Base-by-base conservation (phyloP, 257 asterid species). In the Solanum peruvianum region DNA sequence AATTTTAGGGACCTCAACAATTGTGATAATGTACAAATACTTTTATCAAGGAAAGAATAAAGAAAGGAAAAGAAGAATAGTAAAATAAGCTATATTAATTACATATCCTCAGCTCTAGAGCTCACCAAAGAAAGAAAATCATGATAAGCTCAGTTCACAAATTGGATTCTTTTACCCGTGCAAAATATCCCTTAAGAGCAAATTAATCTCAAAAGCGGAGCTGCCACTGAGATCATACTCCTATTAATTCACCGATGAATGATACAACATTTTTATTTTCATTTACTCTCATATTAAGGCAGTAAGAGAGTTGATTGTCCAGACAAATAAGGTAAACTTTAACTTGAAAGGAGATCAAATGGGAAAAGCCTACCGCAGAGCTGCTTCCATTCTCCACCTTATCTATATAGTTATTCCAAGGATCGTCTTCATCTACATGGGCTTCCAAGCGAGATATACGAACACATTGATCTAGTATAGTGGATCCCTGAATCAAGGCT, bases 401-500 rank as follows among this genome's bases (percentile, higher is more conserved):
- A n/a, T 42, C 67, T 27, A 37, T 13, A 82, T 66, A 15, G 35
- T 60, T 35, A 87, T 75, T 31, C 89, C 86, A 87, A 72, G 67
- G 62, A 72, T 83, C 60, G n/a, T 47, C 47, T 52, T 87, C 88
- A 83, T 78, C 90, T 35, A 86, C 13, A 9, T 80, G 69, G 31
- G 88, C 35, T 81, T 86, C 92, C 86, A 82, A 27, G 29, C 42
- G 89, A 58, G 88, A 73, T 76, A 90, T 72, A 9, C 47, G 39
- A 37, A 90, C 90, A 67, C 83, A 33, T 78, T 56, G 90, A 71
- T 89, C 89, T 83, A 76, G 82, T 37, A 90, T 86, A 69, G 66
- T 84, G 69, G 92, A 89, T 82, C 90, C 91, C 92, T 90, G 84
- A 83, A 83, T 37, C 71, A 45, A 73, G 52, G 52, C 16, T 25